These are phyloP conservation scores for Thermothelomyces thermophilus DNA, from an alignment of 2,329 filamentous ascomycete species.

Conservation along the genomic window DNA sequence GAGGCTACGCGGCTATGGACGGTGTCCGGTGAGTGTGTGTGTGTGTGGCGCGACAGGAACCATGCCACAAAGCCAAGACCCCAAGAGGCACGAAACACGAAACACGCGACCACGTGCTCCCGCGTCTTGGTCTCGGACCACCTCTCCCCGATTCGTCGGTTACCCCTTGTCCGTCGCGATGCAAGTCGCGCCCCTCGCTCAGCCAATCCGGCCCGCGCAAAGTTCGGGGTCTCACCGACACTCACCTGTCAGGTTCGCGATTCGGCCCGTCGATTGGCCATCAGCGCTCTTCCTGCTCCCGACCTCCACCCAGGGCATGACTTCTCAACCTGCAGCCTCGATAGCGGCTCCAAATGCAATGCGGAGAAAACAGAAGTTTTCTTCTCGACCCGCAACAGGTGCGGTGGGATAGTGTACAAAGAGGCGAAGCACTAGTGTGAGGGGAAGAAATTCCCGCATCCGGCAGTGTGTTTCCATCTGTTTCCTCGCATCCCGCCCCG, in stretches of 20 bases:
- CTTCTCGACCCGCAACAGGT: not conserved
- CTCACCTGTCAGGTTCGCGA: slow-evolving; percentile 16
- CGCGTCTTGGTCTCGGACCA: not conserved
- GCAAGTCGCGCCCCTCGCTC: slow-evolving; percentile 8
- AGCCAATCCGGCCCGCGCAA: slow-evolving; percentile 13
- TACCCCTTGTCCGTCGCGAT: slow-evolving; percentile 10
- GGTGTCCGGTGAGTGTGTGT: too few species aligned
- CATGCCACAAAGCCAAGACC: not conserved
- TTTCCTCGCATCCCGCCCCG: not conserved
- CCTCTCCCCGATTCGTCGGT: slow-evolving; percentile 7
- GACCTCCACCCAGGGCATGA: slow-evolving; percentile 3
- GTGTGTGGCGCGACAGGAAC: not conserved
- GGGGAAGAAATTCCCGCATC: slow-evolving; percentile 2
- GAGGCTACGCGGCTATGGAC: not conserved
- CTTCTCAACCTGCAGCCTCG: not conserved
- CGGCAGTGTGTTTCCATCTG: slow-evolving; percentile 7
- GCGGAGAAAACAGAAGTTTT: not conserved
- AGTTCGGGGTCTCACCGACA: not conserved
- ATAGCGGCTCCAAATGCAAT: not conserved
- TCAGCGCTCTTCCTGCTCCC: not conserved
- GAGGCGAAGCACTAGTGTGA: too few species aligned
- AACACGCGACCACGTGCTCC: slow-evolving; percentile 9
- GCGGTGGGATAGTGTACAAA: not conserved
- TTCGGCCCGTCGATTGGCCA: slow-evolving; percentile 15
- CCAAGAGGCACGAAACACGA: not conserved